These are phyloP conservation scores for Phaeotremella skinneri DNA, from an alignment of 768 basidiomycete species.

Conservation along the genomic window DNA sequence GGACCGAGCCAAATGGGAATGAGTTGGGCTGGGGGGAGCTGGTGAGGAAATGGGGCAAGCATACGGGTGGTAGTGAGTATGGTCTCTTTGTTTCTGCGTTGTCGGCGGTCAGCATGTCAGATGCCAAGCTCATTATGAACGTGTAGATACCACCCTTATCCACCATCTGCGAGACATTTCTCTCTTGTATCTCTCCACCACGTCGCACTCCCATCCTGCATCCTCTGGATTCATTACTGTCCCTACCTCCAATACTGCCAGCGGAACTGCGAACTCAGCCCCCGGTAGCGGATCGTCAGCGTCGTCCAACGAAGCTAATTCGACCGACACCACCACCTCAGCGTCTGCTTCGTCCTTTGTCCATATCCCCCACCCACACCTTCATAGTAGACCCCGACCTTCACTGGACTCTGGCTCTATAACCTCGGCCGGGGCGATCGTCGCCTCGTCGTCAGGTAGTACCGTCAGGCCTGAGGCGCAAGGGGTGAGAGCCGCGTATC, in stretches of 20 bases:
- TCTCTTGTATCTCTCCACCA: constrained; percentile 36
- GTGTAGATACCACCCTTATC: constrained; percentile 36
- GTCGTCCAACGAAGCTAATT: constrained; percentile 2
- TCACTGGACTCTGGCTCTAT: neutral
- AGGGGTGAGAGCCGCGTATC: constrained; percentile 22
- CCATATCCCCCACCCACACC: constrained; percentile 31
- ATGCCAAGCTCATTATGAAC: neutral
- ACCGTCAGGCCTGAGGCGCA: neutral
- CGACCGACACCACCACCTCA: constrained; percentile 2
- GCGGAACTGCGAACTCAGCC: neutral
- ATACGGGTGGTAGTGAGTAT: constrained; percentile 49
- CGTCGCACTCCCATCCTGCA: constrained; percentile 19
- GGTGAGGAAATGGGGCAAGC: constrained; percentile 51
- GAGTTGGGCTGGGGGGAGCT: constrained; percentile 46
- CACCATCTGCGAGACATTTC: constrained; percentile 46
- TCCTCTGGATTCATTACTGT: constrained; percentile 31
- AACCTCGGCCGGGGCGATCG: neutral
- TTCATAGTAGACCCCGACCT: constrained; percentile 12
- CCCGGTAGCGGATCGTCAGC: neutral
- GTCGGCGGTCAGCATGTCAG: neutral
- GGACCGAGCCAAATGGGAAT: constrained; percentile 40
- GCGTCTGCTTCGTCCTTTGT: constrained; percentile 25
- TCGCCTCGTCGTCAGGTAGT: constrained; percentile 7
- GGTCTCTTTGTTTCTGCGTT: neutral
- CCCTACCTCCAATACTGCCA: neutral